Evolutionary conservation across 2,329 filamentous ascomycete species (phyloP).

Genomic region (Lasiodiplodia sp.): DNA sequence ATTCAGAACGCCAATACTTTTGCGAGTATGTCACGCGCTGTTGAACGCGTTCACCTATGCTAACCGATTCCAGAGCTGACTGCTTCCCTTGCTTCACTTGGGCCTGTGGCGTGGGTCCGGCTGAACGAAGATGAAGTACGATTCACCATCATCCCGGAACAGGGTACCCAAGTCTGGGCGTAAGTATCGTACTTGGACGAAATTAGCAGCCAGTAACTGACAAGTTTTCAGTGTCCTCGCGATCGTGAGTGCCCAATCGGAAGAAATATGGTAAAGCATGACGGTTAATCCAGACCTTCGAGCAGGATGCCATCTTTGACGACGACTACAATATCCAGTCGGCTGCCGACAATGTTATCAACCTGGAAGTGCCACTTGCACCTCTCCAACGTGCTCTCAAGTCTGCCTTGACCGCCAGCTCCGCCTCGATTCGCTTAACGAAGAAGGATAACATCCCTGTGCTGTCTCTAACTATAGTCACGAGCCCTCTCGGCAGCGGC

Average conservation of each 20-base stretch:
- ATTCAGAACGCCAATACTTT: conserved; percentile 61
- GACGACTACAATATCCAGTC: conserved; percentile 85
- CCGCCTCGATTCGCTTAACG: conserved; percentile 85
- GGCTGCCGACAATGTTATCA: conserved; percentile 87
- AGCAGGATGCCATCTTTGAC: conserved; percentile 85
- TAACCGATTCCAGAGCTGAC: conserved; percentile 59
- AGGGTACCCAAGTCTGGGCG: conserved; percentile 96
- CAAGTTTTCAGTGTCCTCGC: conserved; percentile 46
- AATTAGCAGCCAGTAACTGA: conserved; percentile 32
- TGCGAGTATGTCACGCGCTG: conserved; percentile 53
- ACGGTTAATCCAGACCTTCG: not conserved
- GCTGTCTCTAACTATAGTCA: conserved; percentile 88
- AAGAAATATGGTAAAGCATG: not conserved
- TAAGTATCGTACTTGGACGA: conserved; percentile 57
- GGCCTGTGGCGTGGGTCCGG: conserved; percentile 89
- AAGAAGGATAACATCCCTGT: conserved; percentile 90
- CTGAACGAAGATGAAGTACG: conserved; percentile 86
- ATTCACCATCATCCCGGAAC: conserved; percentile 94
- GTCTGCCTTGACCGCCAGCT: conserved; percentile 81
- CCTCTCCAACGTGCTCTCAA: conserved; percentile 90
- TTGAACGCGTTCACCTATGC: not conserved
- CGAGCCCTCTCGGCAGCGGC: conserved; percentile 66
- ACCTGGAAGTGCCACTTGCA: conserved; percentile 90
- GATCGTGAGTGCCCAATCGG: conserved; percentile 45
- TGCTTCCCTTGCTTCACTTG: conserved; percentile 69